Evolutionary conservation across 2,329 filamentous ascomycete genomes (phyloP).

Genomic region (Xenosphaeropsis pyriputrescens): DNA sequence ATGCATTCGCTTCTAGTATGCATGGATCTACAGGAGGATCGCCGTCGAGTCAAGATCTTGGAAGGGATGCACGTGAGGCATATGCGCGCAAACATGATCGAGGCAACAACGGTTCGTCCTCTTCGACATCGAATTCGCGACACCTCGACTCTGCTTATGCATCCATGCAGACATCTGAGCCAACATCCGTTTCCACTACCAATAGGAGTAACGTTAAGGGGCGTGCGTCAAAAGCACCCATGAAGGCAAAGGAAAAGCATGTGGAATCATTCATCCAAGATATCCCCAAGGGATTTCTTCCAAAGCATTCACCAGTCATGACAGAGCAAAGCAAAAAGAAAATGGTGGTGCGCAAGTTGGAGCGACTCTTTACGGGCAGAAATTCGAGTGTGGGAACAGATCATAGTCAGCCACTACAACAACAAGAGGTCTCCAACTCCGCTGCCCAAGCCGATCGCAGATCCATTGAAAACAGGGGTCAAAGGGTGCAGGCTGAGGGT

Average conservation of each 20-base stretch:
- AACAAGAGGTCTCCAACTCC: slow-evolving; percentile 37
- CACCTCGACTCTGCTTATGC: slow-evolving; percentile 42
- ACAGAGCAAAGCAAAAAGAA: slow-evolving; percentile 65
- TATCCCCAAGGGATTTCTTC: slow-evolving; percentile 55
- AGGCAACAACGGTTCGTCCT: slow-evolving; percentile 22
- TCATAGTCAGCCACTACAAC: slow-evolving; percentile 13
- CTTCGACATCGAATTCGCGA: slow-evolving; percentile 18
- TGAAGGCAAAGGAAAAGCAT: slow-evolving; percentile 31
- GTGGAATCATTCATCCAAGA: slow-evolving; percentile 58
- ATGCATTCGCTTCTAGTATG: slow-evolving; percentile 53
- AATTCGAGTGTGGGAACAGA: slow-evolving; percentile 19
- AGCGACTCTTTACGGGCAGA: slow-evolving; percentile 72
- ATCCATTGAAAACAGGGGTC: slow-evolving; percentile 9
- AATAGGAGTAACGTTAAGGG: slow-evolving; percentile 2
- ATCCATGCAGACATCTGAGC: slow-evolving; percentile 40
- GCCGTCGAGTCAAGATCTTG: not conserved
- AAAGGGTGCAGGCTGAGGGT: slow-evolving; percentile 14
- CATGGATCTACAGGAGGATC: slow-evolving; percentile 25
- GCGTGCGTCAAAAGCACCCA: not conserved
- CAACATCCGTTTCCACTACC: slow-evolving; percentile 17
- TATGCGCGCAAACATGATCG: slow-evolving; percentile 12
- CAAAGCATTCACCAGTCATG: slow-evolving; percentile 40
- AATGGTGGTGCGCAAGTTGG: slow-evolving; percentile 59
- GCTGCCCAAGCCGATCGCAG: slow-evolving; percentile 24
- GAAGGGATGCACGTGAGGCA: slow-evolving; percentile 2